Evolutionary conservation across 768 basidiomycete species (phyloP).

Genomic region (Boletus fagicola): DNA sequence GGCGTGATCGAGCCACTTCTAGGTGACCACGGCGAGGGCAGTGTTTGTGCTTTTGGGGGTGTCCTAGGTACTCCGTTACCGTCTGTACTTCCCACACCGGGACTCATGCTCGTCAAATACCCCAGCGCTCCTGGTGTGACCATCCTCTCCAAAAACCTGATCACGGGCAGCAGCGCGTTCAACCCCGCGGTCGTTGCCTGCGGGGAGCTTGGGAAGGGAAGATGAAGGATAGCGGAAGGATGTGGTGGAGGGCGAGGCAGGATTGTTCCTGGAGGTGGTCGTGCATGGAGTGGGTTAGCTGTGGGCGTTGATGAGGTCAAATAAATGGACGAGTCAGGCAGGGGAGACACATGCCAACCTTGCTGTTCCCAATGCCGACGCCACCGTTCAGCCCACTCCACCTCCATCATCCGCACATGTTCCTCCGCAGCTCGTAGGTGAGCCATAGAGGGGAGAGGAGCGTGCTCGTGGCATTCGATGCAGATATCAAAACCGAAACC

Average conservation of each 20-base stretch:
- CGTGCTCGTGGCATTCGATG: conserved; percentile 83
- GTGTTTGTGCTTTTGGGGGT: conserved; percentile 7
- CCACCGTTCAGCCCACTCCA: conserved; percentile 56
- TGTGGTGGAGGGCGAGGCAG: conserved; percentile 68
- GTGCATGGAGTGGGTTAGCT: conserved; percentile 5
- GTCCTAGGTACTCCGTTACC: conserved; percentile 10
- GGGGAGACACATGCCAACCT: conserved; percentile 1
- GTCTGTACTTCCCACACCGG: not conserved
- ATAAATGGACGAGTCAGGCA: no score
- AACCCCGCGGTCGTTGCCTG: conserved; percentile 52
- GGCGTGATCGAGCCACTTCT: conserved; percentile 23
- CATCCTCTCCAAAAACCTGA: conserved; percentile 68
- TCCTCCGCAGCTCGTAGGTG: conserved; percentile 76
- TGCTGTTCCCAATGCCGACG: conserved; percentile 24
- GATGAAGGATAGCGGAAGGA: conserved; percentile 67
- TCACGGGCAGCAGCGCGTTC: conserved; percentile 57
- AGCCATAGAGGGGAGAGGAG: conserved; percentile 65
- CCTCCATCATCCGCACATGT: conserved; percentile 64
- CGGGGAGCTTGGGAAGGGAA: conserved; percentile 73
- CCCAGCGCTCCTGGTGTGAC: conserved; percentile 44
- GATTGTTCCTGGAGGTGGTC: conserved; percentile 22
- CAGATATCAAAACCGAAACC: conserved; percentile 80
- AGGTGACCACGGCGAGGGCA: conserved; percentile 18
- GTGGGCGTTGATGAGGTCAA: not conserved
- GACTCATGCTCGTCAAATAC: conserved; percentile 9